Evolutionary conservation across 805 yeast genomes (phyloP).

Genomic region (Candida vaughaniae): DNA sequence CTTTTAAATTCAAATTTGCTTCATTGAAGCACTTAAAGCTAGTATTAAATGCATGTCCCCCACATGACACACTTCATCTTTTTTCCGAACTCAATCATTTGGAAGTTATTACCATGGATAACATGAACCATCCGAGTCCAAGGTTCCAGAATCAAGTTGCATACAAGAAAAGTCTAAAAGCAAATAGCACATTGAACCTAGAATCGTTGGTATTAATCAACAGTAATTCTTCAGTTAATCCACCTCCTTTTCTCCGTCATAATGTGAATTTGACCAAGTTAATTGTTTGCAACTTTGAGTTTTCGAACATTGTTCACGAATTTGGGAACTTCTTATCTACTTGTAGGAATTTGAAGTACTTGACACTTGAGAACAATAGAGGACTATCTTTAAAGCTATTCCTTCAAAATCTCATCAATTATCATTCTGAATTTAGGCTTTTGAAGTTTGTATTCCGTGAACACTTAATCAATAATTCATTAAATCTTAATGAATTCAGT

Average conservation of each 20-base stretch:
- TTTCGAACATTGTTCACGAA: conserved; percentile 21
- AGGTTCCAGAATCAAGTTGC: conserved; percentile 6
- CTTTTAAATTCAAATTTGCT: conserved; percentile 26
- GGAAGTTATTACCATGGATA: conserved; percentile 6
- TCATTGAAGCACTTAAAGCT: conserved; percentile 22
- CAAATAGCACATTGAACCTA: conserved; percentile 4
- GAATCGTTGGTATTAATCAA: conserved; percentile 24
- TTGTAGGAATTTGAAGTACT: conserved; percentile 15
- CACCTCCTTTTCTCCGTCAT: conserved; percentile 22
- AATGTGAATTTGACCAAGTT: conserved; percentile 25
- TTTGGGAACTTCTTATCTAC: conserved; percentile 28
- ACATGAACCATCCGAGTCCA: background rate
- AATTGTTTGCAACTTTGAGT: conserved; percentile 32
- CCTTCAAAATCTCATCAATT: conserved; percentile 27
- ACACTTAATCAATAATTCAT: conserved; percentile 16
- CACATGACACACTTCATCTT: conserved; percentile 2
- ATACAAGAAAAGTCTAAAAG: conserved; percentile 5
- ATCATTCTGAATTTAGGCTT: conserved; percentile 26
- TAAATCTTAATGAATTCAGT: conserved; percentile 26
- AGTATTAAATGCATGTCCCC: conserved; percentile 1
- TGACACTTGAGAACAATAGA: conserved; percentile 35
- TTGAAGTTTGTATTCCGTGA: conserved; percentile 32
- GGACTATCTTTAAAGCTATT: conserved; percentile 26
- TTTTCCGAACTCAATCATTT: conserved; percentile 9
- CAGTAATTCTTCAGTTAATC: conserved; percentile 24